Percentiles rank a stretch among this genome's conserved stretches.
These are phyloP conservation scores for Jatropha podagrica DNA, from an alignment of 441 rosid species.

Conservation along the genomic window DNA sequence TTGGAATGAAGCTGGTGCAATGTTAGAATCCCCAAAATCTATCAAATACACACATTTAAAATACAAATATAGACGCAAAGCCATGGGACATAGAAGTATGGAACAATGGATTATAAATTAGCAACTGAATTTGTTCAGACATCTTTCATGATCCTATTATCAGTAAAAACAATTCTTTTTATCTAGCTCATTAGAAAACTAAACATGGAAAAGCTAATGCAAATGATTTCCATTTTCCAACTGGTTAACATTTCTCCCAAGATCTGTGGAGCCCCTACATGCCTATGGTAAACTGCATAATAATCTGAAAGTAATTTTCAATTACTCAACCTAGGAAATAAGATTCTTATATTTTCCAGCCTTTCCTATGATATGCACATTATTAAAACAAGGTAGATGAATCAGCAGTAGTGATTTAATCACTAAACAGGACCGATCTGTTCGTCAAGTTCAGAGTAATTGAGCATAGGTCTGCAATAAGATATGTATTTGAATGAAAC, in stretches of 20 bases:
- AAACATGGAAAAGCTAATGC: background rate
- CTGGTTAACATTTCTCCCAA: background rate
- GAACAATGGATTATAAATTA: background rate
- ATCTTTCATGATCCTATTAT: background rate
- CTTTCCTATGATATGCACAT: background rate
- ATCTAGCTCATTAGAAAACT: background rate
- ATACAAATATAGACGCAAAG: background rate
- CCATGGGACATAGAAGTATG: background rate
- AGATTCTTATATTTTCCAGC: background rate
- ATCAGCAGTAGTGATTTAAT: conserved; percentile 2
- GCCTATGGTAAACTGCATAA: background rate
- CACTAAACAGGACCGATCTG: conserved; percentile 9
- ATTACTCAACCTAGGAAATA: background rate
- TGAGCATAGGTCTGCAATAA: conserved; percentile 2
- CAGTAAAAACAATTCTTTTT: background rate
- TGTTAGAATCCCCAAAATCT: background rate
- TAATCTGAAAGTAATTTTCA: background rate
- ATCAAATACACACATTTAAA: background rate
- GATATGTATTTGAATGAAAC: background rate
- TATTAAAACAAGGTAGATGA: background rate
- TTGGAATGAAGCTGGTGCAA: conserved; percentile 4
- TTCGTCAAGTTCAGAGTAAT: conserved; percentile 7
- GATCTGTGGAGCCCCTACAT: too few relatives aligned
- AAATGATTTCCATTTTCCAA: conserved; percentile 11
- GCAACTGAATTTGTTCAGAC: background rate